Conservation (phyloP, 2,329 filamentous ascomycete genomes). For the Tolypocladium tundrense region DNA sequence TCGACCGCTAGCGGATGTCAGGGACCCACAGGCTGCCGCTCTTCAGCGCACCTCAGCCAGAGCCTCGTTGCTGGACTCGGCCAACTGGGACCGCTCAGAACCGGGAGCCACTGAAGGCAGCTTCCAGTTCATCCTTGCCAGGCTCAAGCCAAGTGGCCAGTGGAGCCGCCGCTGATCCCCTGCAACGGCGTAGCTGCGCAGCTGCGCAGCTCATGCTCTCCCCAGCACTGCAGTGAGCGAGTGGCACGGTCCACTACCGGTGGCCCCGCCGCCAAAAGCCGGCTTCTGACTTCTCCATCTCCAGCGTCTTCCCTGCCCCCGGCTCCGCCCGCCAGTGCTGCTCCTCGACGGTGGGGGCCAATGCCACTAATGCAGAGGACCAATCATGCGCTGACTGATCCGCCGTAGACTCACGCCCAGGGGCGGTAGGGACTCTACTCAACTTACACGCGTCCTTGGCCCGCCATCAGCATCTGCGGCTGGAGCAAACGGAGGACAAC, state of each 20-base stretch:
- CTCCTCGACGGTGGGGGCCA: not conserved
- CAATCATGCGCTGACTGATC: not conserved
- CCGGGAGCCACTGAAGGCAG: not conserved
- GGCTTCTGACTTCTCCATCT: not conserved
- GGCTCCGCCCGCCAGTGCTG: not conserved
- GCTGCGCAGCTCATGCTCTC: not conserved
- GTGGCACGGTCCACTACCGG: slow-evolving; percentile 4
- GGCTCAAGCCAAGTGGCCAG: not conserved
- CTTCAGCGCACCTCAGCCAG: not conserved
- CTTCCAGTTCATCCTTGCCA: not conserved
- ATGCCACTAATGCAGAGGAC: not conserved
- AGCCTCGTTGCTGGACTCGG: not conserved
- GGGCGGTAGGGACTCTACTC: not conserved
- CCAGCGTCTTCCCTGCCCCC: not conserved
- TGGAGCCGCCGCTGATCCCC: not conserved
- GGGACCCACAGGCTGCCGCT: not conserved
- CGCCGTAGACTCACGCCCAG: not conserved
- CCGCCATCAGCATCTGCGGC: not conserved
- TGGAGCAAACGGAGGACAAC: not conserved
- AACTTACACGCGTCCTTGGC: not conserved
- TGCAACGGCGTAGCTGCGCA: not conserved
- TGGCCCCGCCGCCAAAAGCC: slow-evolving; percentile 3
- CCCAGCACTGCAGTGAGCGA: not conserved
- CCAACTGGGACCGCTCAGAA: not conserved
- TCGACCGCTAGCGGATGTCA: not conserved